phyloP scores from a whole-genome alignment of 768 basidiomycete species.

The Guyanaporus albipodus region DNA sequence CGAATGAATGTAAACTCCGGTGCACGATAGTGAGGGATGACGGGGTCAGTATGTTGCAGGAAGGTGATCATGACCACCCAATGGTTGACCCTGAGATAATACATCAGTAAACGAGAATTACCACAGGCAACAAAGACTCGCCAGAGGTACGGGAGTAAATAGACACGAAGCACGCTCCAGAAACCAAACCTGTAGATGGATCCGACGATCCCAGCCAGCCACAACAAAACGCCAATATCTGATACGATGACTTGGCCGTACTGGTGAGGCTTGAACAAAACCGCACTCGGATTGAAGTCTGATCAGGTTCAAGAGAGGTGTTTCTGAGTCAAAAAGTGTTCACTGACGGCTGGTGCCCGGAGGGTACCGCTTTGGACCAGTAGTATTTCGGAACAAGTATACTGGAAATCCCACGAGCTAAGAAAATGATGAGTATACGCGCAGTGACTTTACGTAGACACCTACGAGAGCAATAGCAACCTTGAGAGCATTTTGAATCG shows the following conservation, averaged over 20 bases:
- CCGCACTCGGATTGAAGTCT: slow-evolving; percentile 76
- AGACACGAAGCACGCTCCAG: slow-evolving; percentile 68
- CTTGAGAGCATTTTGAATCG: slow-evolving; percentile 59
- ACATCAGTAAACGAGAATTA: background rate
- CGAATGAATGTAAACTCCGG: slow-evolving; percentile 89
- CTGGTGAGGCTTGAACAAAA: slow-evolving; percentile 86
- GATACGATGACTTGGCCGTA: slow-evolving; percentile 72
- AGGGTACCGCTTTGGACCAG: slow-evolving; percentile 83
- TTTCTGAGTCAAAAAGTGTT: background rate
- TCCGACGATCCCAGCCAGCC: slow-evolving; percentile 55
- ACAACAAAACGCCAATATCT: slow-evolving; percentile 75
- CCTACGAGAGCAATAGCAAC: slow-evolving; percentile 59
- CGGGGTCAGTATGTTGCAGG: slow-evolving; percentile 96
- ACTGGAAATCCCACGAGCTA: slow-evolving; percentile 83
- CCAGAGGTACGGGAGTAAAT: slow-evolving; percentile 89
- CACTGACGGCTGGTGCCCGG: slow-evolving; percentile 70
- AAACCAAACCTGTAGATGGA: slow-evolving; percentile 64
- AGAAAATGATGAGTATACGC: background rate
- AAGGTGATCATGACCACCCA: slow-evolving; percentile 98
- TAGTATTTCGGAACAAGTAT: slow-evolving; percentile 79
- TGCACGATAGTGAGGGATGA: slow-evolving; percentile 90
- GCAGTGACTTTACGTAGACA: background rate
- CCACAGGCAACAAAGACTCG: slow-evolving; percentile 15
- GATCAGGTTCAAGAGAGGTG: background rate
- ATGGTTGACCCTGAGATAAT: slow-evolving; percentile 70